A percentile compares a stretch with the other conserved stretches of the same genome.
Evolutionary conservation across 768 basidiomycete genomes (phyloP).

Genomic region (Macrolepiota dolichaula): DNA sequence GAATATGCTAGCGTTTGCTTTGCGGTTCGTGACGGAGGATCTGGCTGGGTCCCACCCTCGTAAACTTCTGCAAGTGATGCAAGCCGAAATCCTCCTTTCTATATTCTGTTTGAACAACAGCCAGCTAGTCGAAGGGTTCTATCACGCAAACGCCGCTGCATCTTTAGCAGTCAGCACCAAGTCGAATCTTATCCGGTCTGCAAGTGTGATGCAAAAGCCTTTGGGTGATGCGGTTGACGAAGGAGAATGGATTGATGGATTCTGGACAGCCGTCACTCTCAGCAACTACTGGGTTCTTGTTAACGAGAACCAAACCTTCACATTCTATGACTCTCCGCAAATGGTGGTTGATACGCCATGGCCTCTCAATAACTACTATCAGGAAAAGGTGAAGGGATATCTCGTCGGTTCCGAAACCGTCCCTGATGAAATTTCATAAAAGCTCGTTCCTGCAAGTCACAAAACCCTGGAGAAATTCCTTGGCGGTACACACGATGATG

Average conservation of each 20-base stretch:
- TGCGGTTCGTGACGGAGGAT: conserved; percentile 33
- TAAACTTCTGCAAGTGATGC: conserved; percentile 38
- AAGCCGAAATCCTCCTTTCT: conserved; percentile 51
- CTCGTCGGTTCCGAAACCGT: background rate
- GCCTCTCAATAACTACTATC: conserved; percentile 24
- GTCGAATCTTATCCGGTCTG: conserved; percentile 30
- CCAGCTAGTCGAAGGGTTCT: conserved; percentile 43
- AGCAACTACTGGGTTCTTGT: conserved; percentile 46
- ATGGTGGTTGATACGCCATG: conserved; percentile 32
- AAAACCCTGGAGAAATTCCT: conserved; percentile 27
- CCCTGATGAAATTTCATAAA: conserved; percentile 12
- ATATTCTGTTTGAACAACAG: conserved; percentile 48
- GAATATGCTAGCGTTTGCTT: conserved; percentile 36
- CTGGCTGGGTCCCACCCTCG: conserved; percentile 38
- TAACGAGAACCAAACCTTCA: conserved; percentile 38
- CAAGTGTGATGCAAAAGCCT: background rate
- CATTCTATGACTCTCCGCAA: conserved; percentile 35
- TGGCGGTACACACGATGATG: conserved; percentile 20
- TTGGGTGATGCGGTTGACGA: conserved; percentile 20
- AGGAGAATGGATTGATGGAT: conserved; percentile 29
- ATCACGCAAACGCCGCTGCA: conserved; percentile 46
- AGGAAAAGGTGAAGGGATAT: conserved; percentile 13
- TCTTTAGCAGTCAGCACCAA: conserved; percentile 33
- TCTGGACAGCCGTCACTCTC: conserved; percentile 33
- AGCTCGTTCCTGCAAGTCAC: conserved; percentile 15